phyloP scores from a whole-genome alignment of 192 early-diverging fungal species.

The Spizellomyces sp. region DNA sequence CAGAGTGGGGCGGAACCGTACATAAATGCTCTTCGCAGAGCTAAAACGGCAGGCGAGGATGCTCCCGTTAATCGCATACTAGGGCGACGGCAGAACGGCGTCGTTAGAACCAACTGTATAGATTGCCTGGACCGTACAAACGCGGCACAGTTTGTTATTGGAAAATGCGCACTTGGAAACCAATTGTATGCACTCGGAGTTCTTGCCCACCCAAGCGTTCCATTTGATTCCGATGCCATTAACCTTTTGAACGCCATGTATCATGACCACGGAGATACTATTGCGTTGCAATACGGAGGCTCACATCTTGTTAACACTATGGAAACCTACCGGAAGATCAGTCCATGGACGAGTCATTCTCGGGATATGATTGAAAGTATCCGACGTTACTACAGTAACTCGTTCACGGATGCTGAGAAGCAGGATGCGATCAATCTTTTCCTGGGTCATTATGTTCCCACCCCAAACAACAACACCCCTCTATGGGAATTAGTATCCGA shows the following conservation, averaged over 20 bases:
- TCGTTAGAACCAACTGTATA: constrained; percentile 95
- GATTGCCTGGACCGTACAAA: constrained; percentile 99
- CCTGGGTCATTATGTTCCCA: constrained; percentile 70
- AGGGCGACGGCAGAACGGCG: constrained; percentile 72
- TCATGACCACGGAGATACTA: constrained; percentile 96
- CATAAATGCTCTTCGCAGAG: constrained; percentile 40
- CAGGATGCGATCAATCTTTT: constrained; percentile 88
- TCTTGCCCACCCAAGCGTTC: constrained; percentile 72
- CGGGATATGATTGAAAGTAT: constrained; percentile 96
- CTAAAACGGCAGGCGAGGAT: constrained; percentile 11
- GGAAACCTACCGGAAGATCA: constrained; percentile 94
- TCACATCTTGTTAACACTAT: constrained; percentile 98
- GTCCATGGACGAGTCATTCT: constrained; percentile 91
- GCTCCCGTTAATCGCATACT: constrained; percentile 34
- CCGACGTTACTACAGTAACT: constrained; percentile 90
- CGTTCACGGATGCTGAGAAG: constrained; percentile 95
- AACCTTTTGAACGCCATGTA: constrained; percentile 97
- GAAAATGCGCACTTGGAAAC: constrained; percentile 89
- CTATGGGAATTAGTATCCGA: constrained; percentile 82
- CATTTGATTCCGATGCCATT: constrained; percentile 91
- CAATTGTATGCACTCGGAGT: constrained; percentile 89
- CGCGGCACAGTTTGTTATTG: constrained; percentile 94
- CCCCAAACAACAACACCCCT: constrained; percentile 28
- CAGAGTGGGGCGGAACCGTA: constrained; percentile 81
- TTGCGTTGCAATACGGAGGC: constrained; percentile 86